Conservation (phyloP, 495 filamentous ascomycete species). For the Peziza echinospora region DNA sequence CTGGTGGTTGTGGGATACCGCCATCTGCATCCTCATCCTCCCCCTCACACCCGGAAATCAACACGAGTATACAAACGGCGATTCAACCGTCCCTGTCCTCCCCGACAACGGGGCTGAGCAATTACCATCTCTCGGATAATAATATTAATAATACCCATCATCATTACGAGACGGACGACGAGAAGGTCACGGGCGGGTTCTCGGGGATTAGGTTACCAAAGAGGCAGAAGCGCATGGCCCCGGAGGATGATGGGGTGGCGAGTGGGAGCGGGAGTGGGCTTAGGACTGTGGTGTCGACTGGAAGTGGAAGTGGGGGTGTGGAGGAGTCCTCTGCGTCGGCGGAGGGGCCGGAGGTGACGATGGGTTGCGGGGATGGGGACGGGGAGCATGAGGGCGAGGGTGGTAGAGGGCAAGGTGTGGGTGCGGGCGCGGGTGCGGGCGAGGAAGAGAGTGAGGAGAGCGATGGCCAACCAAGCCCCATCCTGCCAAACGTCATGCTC, state of each 20-base stretch:
- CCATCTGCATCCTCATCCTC: too few relatives aligned
- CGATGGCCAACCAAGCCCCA: too few relatives aligned
- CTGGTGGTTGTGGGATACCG: too few relatives aligned
- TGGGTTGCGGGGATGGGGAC: neutral
- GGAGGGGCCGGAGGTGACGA: neutral
- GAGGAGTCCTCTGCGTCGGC: neutral
- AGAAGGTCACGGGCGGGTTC: neutral
- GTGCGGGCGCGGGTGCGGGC: slow-evolving; percentile 2
- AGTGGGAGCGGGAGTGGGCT: neutral
- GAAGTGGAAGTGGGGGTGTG: neutral
- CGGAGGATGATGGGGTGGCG: too few relatives aligned
- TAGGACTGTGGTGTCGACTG: neutral
- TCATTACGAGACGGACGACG: neutral
- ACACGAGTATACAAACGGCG: too few relatives aligned
- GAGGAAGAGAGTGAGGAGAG: slow-evolving; percentile 2
- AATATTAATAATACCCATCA: too few relatives aligned
- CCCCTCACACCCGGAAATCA: too few relatives aligned
- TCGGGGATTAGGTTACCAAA: neutral
- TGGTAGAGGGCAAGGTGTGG: neutral
- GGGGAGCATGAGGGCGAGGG: neutral
- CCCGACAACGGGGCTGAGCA: too few relatives aligned
- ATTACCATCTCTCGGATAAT: too few relatives aligned
- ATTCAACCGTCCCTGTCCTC: too few relatives aligned
- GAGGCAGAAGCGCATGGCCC: neutral
- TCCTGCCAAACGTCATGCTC: too few relatives aligned